Conservation (phyloP, 192 early-diverging fungal species). For the Umbelopsis sp. region DNA sequence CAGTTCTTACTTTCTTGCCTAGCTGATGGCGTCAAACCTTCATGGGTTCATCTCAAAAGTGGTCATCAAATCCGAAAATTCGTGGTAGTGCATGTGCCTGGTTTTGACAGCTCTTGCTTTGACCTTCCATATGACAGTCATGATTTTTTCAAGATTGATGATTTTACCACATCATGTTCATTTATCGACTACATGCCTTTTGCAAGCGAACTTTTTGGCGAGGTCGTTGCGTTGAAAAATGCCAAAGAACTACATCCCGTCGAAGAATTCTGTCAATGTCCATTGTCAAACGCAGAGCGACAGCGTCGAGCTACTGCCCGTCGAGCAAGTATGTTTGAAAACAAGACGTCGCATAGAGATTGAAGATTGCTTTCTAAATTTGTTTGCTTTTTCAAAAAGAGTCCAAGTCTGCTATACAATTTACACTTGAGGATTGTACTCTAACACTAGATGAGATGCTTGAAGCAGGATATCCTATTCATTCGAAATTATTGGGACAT, state of each 20-base stretch:
- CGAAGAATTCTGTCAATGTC: slow-evolving; percentile 43
- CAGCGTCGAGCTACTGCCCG: slow-evolving; percentile 32
- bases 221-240: slow-evolving; percentile 34
- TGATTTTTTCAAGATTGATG: not conserved
- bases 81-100: slow-evolving; percentile 43
- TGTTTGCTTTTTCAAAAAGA: slow-evolving; percentile 8
- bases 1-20: slow-evolving; percentile 48
- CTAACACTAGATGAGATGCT: slow-evolving; percentile 44
- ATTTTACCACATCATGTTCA: not conserved
- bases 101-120: slow-evolving; percentile 46
- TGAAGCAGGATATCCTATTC: slow-evolving; percentile 48
- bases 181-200: slow-evolving; percentile 22
- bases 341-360: too few relatives aligned
- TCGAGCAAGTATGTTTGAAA: slow-evolving; percentile 27
- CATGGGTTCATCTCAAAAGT: slow-evolving; percentile 41
- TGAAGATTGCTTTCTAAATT: not conserved
- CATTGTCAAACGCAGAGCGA: slow-evolving; percentile 42
- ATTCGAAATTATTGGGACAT: slow-evolving; percentile 13
- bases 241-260: slow-evolving; percentile 38
- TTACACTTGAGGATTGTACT: slow-evolving; percentile 44
- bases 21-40: slow-evolving; percentile 39
- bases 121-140: slow-evolving; percentile 25
- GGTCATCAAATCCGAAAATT: slow-evolving; percentile 41
- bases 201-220: slow-evolving; percentile 35
- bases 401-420: not conserved